Evolutionary conservation across 768 basidiomycete genomes (phyloP).

Genomic region (Pholiota molesta): DNA sequence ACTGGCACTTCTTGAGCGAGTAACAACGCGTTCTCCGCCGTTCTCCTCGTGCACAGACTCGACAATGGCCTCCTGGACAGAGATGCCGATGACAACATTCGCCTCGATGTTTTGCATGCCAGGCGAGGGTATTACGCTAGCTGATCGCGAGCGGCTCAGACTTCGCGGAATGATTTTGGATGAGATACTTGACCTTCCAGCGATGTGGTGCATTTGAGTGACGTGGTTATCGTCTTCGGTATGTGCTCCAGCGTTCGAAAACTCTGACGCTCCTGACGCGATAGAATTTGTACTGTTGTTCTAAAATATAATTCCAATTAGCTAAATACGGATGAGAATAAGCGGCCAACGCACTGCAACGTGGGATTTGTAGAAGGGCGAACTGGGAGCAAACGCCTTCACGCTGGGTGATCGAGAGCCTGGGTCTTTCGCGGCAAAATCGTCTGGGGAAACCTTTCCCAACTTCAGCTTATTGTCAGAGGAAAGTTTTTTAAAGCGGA

Average conservation of each 20-base stretch:
- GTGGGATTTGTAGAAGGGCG: conserved; percentile 50
- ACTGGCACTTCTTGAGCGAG: conserved; percentile 25
- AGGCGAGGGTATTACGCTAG: conserved; percentile 32
- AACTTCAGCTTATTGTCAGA: background rate
- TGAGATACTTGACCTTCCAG: conserved; percentile 43
- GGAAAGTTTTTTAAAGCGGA: background rate
- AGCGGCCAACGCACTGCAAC: conserved; percentile 34
- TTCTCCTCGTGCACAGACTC: conserved; percentile 30
- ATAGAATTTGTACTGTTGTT: conserved; percentile 48
- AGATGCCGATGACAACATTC: conserved; percentile 47
- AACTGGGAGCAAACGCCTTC: conserved; percentile 44
- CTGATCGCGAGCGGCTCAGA: conserved; percentile 45
- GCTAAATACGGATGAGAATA: background rate
- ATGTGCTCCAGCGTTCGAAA: conserved; percentile 36
- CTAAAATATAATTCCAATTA: conserved; percentile 26
- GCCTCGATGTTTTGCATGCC: conserved; percentile 20
- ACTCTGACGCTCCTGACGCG: conserved; percentile 40
- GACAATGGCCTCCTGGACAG: conserved; percentile 49
- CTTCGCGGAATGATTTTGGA: conserved; percentile 50
- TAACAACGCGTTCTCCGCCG: conserved; percentile 14
- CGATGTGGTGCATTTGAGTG: conserved; percentile 51
- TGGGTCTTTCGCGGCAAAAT: conserved; percentile 22
- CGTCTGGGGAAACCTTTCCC: conserved; percentile 25
- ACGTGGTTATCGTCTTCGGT: conserved; percentile 48
- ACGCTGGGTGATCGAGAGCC: conserved; percentile 37